A percentile compares a stretch with the other conserved stretches of the same genome.
Evolutionary conservation across 169 alveolate species (phyloP).

Genomic region (Plasmodium reichenowi): DNA sequence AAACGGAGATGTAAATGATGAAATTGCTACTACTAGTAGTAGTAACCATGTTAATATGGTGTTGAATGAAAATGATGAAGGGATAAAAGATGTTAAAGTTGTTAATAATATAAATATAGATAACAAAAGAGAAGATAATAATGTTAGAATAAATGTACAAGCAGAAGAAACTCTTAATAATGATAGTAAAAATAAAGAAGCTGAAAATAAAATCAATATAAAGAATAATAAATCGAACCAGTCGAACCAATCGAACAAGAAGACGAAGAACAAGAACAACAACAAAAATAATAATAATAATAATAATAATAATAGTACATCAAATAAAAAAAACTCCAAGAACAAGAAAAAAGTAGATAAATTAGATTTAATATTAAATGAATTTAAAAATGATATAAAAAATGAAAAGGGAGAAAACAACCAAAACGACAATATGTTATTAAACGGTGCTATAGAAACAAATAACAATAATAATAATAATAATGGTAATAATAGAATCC

Average conservation of each 20-base stretch:
- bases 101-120: too few relatives aligned
- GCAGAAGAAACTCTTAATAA: not conserved
- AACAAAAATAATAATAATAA: not conserved
- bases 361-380: conserved; percentile 40
- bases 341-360: conserved; percentile 53
- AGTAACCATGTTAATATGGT: too few relatives aligned
- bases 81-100: too few relatives aligned
- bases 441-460: conserved; percentile 27
- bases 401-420: not conserved
- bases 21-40: too few relatives aligned
- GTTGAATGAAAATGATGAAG: too few relatives aligned
- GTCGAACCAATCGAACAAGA: not conserved
- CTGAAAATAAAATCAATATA: not conserved
- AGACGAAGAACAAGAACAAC: not conserved
- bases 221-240: too few relatives aligned
- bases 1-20: too few relatives aligned
- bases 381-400: conserved; percentile 41
- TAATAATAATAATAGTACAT: not conserved
- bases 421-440: too few relatives aligned
- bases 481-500: conserved; percentile 14
- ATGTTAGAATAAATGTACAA: too few relatives aligned
- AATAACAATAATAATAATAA: conserved; percentile 38
- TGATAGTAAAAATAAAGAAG: not conserved
- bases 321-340: conserved; percentile 21
- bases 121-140: too few relatives aligned